Conservation (phyloP, 2,329 filamentous ascomycete species). For the Fusarium coicis region DNA sequence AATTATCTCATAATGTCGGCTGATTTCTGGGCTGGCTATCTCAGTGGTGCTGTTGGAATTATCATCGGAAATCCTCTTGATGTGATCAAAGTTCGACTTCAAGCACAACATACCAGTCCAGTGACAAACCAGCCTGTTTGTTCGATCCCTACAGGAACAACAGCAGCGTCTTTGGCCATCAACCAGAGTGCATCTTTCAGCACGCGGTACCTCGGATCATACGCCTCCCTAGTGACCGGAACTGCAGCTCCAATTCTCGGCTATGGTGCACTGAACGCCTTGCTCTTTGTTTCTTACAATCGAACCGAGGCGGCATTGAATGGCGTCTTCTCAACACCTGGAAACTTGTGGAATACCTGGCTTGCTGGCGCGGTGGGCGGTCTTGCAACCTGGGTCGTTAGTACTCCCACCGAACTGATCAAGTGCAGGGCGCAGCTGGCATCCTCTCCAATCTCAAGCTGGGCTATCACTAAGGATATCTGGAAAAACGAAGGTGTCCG, state of each 20-base stretch:
- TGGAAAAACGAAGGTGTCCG: constrained; percentile 66
- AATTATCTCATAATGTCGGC: constrained; percentile 71
- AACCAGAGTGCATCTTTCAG: constrained; percentile 7
- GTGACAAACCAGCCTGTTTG: constrained; percentile 22
- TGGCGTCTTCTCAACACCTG: constrained; percentile 46
- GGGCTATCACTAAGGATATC: constrained; percentile 71
- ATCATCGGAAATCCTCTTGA: constrained; percentile 89
- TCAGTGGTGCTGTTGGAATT: constrained; percentile 87
- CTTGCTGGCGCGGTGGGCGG: constrained; percentile 83
- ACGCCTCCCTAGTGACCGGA: constrained; percentile 65
- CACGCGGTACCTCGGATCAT: constrained; percentile 39
- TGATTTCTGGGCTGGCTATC: constrained; percentile 94
- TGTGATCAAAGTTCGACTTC: constrained; percentile 71
- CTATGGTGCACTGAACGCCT: constrained; percentile 89
- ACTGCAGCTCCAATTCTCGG: constrained; percentile 87
- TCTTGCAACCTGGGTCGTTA: constrained; percentile 85
- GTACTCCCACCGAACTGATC: constrained; percentile 88
- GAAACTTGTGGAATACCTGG: constrained; percentile 76
- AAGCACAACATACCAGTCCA: constrained; percentile 60
- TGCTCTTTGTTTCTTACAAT: constrained; percentile 93
- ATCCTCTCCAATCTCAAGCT: constrained; percentile 63
- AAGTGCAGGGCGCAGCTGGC: constrained; percentile 87
- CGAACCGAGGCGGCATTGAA: constrained; percentile 76
- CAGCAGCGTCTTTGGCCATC: constrained; percentile 12
- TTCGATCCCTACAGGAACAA: constrained; percentile 5